Conservation (phyloP, 352 stramenopile species). For the Phytopythium helicoides region DNA sequence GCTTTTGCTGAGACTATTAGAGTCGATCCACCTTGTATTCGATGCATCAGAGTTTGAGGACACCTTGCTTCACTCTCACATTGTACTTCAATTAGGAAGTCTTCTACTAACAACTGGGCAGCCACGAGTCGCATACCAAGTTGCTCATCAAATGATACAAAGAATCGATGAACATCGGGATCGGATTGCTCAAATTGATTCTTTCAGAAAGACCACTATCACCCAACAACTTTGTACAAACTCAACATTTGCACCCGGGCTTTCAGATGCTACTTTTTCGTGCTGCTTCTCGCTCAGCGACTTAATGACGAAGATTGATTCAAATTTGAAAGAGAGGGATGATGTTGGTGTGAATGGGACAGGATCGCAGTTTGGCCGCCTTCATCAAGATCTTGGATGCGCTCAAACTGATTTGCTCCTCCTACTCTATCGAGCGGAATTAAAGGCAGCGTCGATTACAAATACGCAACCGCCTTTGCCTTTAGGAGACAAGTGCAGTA, state of each 20-base stretch:
- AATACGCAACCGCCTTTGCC: constrained; percentile 15
- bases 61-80: constrained; percentile 39
- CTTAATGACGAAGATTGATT: not conserved
- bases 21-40: constrained; percentile 43
- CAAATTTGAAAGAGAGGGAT: not conserved
- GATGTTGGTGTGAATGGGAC: constrained; percentile 46
- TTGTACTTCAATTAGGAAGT: constrained; percentile 36
- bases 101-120: constrained; percentile 29
- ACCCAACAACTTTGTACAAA: not conserved
- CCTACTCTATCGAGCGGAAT: constrained; percentile 50
- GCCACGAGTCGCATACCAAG: constrained; percentile 27
- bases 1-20: constrained; percentile 27
- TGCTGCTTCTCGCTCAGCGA: constrained; percentile 21
- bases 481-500: not conserved
- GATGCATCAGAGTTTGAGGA: constrained; percentile 45
- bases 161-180: constrained; percentile 38
- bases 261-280: constrained; percentile 36
- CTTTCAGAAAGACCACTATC: constrained; percentile 25
- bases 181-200: constrained; percentile 24
- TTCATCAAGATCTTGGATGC: constrained; percentile 57
- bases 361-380: constrained; percentile 46
- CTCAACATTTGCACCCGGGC: constrained; percentile 3
- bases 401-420: constrained; percentile 51
- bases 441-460: constrained; percentile 36
- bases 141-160: constrained; percentile 31